Base-by-base conservation (phyloP, 768 basidiomycete genomes). In the Mycena kentingensis region DNA sequence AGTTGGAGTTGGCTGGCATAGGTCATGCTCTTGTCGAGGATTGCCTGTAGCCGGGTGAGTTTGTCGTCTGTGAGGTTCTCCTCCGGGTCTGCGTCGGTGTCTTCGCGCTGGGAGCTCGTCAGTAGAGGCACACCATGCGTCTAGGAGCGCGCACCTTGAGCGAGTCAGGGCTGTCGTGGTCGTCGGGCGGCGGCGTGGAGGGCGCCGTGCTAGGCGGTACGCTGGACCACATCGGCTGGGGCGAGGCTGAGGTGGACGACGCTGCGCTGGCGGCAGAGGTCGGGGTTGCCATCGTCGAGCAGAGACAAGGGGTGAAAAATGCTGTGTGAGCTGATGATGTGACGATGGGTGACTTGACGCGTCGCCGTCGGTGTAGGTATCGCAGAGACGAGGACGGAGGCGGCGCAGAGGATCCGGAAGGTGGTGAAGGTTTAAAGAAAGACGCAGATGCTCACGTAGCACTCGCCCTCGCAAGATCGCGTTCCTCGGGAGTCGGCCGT, bases 31-130 rank as follows among this genome's bases (percentile, higher is more conserved):
- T 38, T 43, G 41, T 60, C 46, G 18, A 60, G 49, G 1, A 60
- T 42, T 29, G 29, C 19, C 22, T 52, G 34, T 37, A 56, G 54
- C 32, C 46, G 51, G 15, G 41, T 49, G 36, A 41, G 44, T 26
- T 49, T 46, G 35, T 43, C 46, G 16, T 45, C 42, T 13, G 21
- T 24, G 7, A 28, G 42, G 11, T 24, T 44, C 1, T 45, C 51
- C 60, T 3, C 63, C 66, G 0, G 67, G 63, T 44, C 67, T 60
- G 22, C 71, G 31, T 0, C 65, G 15, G n/a, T 1, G n/a, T 46
- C 21, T 16, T 13, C 6, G 28, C 12, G 28, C 45, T 39, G 18
- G 6, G 18, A 35, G 37, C 19, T 2, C 19, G 4, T 8, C 38
- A 12, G 24, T 15, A 36, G 3, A 31, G 3, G 37, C 11, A 39